These are phyloP conservation scores for Cyclotella kingstonii DNA, from an alignment of 108 stramenopile species.

Conservation along the genomic window DNA sequence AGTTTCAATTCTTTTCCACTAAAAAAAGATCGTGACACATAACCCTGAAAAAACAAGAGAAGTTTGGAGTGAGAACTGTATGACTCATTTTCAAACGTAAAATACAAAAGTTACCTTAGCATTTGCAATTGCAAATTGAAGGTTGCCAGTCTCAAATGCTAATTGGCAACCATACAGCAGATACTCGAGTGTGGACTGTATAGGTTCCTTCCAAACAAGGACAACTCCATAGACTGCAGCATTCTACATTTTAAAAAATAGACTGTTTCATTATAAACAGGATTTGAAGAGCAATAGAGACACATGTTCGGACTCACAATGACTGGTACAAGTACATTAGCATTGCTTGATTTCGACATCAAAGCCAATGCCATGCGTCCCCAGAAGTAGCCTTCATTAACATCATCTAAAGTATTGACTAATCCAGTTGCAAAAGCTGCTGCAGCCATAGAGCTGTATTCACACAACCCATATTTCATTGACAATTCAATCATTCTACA, in stretches of 20 bases:
- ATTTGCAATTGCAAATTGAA: not conserved
- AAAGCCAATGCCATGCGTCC: slow-evolving; percentile 22
- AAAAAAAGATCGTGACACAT: not conserved
- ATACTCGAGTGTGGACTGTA: slow-evolving; percentile 1
- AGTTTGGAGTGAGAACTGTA: not conserved
- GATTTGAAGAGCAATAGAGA: too few species aligned
- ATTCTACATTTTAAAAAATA: too few species aligned
- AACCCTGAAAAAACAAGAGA: not conserved
- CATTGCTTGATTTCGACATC: not conserved
- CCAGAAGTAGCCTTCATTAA: slow-evolving; percentile 27
- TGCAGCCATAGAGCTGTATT: slow-evolving; percentile 14
- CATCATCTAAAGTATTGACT: slow-evolving; percentile 13
- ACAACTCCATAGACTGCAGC: slow-evolving; percentile 1
- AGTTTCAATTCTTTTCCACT: not conserved
- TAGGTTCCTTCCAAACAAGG: slow-evolving; percentile 2
- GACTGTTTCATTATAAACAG: too few species aligned
- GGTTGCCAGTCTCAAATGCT: not conserved
- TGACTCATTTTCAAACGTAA: not conserved
- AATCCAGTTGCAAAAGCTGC: slow-evolving; percentile 11
- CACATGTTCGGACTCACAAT: too few species aligned
- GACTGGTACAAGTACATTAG: slow-evolving; percentile 7
- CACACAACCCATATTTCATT: slow-evolving; percentile 19
- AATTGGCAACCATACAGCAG: not conserved
- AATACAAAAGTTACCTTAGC: not conserved
- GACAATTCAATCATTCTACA: slow-evolving; percentile 33